Conservation (phyloP, 352 stramenopile genomes). For the Globisporangium lucens region DNA sequence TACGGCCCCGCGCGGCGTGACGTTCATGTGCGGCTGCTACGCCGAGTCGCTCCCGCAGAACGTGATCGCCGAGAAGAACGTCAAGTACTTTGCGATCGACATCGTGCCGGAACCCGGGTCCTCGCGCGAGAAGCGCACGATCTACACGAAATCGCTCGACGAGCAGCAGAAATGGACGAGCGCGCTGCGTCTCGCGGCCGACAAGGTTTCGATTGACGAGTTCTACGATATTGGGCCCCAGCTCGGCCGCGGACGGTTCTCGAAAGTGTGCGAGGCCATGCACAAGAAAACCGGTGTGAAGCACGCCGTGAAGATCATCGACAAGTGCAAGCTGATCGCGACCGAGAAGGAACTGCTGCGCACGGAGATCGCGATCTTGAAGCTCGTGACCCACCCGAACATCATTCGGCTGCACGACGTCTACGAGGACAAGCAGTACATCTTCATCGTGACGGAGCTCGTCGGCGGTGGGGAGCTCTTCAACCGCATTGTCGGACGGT, state of each 20-base stretch:
- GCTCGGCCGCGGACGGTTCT: constrained; percentile 88
- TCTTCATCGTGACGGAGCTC: constrained; percentile 99
- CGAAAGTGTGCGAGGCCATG: constrained; percentile 77
- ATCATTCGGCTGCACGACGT: constrained; percentile 87
- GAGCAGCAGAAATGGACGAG: constrained; percentile 78
- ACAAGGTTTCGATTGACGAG: constrained; percentile 88
- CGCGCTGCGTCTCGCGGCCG: constrained; percentile 71
- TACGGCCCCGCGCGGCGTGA: constrained; percentile 65
- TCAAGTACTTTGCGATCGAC: constrained; percentile 87
- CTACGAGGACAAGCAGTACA: constrained; percentile 91
- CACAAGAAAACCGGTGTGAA: constrained; percentile 61
- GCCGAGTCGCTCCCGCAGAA: constrained; percentile 56
- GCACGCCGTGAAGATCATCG: constrained; percentile 92
- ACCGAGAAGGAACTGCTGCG: constrained; percentile 89
- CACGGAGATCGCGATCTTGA: constrained; percentile 93
- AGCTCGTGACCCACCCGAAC: constrained; percentile 89
- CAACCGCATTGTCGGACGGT: constrained; percentile 92
- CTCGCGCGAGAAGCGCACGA: constrained; percentile 65
- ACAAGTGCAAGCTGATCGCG: constrained; percentile 86
- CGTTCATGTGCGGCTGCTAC: constrained; percentile 81
- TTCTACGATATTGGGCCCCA: constrained; percentile 88
- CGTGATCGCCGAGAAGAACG: constrained; percentile 68
- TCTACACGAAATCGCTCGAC: constrained; percentile 79
- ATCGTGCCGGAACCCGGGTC: constrained; percentile 73
- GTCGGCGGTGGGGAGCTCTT: constrained; percentile 96